Conservation (phyloP, 2,329 filamentous ascomycete species). For the Dryadomyces quercus-mongolicae region DNA sequence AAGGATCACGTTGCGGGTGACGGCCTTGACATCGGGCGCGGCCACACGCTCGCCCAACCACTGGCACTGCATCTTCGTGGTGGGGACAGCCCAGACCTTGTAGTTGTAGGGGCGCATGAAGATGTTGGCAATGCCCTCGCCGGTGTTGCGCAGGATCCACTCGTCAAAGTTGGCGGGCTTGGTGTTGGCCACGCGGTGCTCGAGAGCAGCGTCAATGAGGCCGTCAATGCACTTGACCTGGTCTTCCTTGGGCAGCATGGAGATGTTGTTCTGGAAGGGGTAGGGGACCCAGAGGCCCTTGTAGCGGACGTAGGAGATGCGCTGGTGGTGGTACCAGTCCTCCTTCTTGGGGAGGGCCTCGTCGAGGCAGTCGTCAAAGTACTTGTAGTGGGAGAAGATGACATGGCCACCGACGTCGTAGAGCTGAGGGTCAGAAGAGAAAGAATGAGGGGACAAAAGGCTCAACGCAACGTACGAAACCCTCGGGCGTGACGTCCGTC, state of each 20-base stretch:
- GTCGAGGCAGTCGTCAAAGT: slow-evolving; percentile 98
- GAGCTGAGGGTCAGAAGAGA: slow-evolving; percentile 42
- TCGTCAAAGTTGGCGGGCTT: slow-evolving; percentile 98
- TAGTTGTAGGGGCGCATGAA: slow-evolving; percentile 99
- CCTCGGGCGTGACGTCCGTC: slow-evolving; percentile 88
- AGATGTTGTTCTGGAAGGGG: slow-evolving; percentile 99
- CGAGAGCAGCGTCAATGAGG: slow-evolving; percentile 87
- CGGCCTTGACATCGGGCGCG: slow-evolving; percentile 86
- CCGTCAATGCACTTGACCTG: slow-evolving; percentile 91
- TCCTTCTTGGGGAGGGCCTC: slow-evolving; percentile 88
- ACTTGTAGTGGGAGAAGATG: slow-evolving; percentile 99
- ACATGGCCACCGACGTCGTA: slow-evolving; percentile 98
- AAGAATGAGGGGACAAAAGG: too few species aligned
- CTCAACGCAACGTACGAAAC: slow-evolving; percentile 71
- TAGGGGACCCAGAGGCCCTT: slow-evolving; percentile 95
- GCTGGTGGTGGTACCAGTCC: slow-evolving; percentile 97
- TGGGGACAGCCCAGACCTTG: slow-evolving; percentile 99
- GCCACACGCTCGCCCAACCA: slow-evolving; percentile 99
- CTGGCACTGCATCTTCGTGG: slow-evolving; percentile 98
- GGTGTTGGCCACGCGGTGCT: slow-evolving; percentile 71
- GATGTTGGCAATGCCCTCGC: slow-evolving; percentile 76
- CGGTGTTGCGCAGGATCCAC: slow-evolving; percentile 92
- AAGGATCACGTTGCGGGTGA: slow-evolving; percentile 88
- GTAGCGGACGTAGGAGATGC: slow-evolving; percentile 98
- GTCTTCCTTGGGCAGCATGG: slow-evolving; percentile 93